Percentiles rank a stretch among this genome's conserved stretches.
These are phyloP conservation scores for Rhizoctonia solani DNA, from an alignment of 1,284 basidiomycete species.

Conservation along the genomic window DNA sequence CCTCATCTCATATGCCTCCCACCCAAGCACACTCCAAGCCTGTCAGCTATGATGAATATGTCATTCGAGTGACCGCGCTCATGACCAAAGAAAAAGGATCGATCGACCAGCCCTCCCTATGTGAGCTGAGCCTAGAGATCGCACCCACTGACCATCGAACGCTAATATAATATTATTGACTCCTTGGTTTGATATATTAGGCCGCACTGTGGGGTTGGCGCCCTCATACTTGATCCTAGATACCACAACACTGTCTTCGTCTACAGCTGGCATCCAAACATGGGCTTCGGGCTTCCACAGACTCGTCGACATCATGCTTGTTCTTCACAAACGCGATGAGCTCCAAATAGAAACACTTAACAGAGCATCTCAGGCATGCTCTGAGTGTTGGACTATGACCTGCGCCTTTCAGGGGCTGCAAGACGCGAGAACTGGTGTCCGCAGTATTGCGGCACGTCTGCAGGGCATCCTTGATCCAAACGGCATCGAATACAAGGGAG, in stretches of 20 bases:
- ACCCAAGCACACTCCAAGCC: conserved; percentile 41
- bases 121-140: conserved; percentile 48
- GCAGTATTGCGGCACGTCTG: conserved; percentile 32
- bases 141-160: neutral
- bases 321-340: conserved; percentile 63
- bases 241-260: conserved; percentile 61
- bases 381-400: conserved; percentile 76
- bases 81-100: conserved; percentile 53
- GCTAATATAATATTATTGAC: too few relatives aligned
- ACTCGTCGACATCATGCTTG: conserved; percentile 69
- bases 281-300: conserved; percentile 69
- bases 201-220: conserved; percentile 56
- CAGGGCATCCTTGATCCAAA: conserved; percentile 34
- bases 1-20: neutral
- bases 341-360: conserved; percentile 72
- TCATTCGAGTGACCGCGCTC: conserved; percentile 57
- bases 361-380: conserved; percentile 72
- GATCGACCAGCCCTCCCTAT: conserved; percentile 66
- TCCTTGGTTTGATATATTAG: neutral
- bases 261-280: conserved; percentile 52
- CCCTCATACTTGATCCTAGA: conserved; percentile 77
- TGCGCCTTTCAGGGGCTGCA: conserved; percentile 65
- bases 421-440: conserved; percentile 33
- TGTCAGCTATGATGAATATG: conserved; percentile 63
- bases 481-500: conserved; percentile 37